Evolutionary conservation across 2,329 filamentous ascomycete genomes (phyloP), one percentile per base, ranked within the genome.

Genomic region (Penicillium frequentans): DNA sequence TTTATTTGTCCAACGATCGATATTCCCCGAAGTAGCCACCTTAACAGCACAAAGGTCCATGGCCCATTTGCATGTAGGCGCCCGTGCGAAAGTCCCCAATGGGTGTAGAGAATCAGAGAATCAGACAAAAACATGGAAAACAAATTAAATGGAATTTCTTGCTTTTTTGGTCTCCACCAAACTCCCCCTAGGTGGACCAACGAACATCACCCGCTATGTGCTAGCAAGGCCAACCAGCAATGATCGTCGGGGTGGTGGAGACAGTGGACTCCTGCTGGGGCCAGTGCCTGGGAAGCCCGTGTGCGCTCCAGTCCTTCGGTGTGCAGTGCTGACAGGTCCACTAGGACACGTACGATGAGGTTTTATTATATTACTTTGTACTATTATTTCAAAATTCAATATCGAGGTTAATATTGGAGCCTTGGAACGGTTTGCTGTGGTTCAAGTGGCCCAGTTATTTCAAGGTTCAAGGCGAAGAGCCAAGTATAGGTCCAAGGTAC

Each of bases 1-100:
- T 47, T 56, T 24, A 60, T 55, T 60, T 59, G 56, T 60, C 57
- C 50, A 55, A 60, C 59, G n/a, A 24, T 61, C 35, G 49, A 62
- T 64, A 64, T 58, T 57, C 57, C 50, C 57, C 59, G 50, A 54
- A 50, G 7, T 39, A 11, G 35, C n/a, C 24, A 42, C 39, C 10
- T 21, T 13, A 3, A 42, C 9, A 26, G 26, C 26, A 13, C 39
- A 42, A 42, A 23, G 16, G 8, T 11, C n/a, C 35, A 19, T 19
- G 31, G 29, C 35, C 14, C 16, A 26, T 26, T 26, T 26, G 6
- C 26, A 10, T 39, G 35, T 39, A 4, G n/a, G 16, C 11, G 16
- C n/a, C 35, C 35, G 35, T 19, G 10, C 16, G n/a, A 19, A 39
- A 39, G 7, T 5, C 35, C 19, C 9, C 26, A 9, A 8, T 26